A percentile compares a stretch with the other conserved stretches of the same genome.
Evolutionary conservation across 2,329 filamentous ascomycete genomes (phyloP).

Genomic region (Colletotrichum sidae): DNA sequence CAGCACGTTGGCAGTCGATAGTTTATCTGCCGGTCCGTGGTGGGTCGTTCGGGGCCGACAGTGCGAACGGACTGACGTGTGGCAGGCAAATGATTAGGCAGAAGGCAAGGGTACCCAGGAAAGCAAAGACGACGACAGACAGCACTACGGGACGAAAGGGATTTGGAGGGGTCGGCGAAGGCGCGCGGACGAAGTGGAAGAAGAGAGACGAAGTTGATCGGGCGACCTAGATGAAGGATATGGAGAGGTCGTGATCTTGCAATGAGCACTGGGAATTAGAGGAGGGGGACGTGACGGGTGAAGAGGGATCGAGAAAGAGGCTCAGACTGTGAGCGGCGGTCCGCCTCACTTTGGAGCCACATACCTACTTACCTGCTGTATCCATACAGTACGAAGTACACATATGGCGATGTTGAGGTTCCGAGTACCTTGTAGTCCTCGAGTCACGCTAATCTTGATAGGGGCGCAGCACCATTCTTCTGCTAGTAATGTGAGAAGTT

Average conservation of each 20-base stretch:
- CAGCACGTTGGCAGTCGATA: background rate
- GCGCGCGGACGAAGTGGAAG: conserved; percentile 23
- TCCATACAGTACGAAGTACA: no score
- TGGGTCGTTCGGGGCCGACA: conserved; percentile 32
- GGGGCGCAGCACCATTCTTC: no score
- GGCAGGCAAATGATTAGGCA: background rate
- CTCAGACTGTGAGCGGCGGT: background rate
- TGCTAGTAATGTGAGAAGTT: no score
- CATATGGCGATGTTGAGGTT: no score
- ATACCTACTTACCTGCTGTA: no score
- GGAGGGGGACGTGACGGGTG: background rate
- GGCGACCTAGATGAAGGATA: conserved; percentile 21
- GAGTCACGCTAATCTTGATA: no score
- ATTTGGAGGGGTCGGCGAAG: background rate
- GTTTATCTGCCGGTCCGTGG: conserved; percentile 27
- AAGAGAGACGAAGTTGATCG: conserved; percentile 12
- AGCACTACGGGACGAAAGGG: background rate
- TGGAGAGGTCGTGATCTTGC: conserved; percentile 20
- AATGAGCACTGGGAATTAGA: background rate
- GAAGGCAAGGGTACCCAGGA: background rate
- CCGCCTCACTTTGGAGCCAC: background rate
- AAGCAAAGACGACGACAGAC: conserved; percentile 20
- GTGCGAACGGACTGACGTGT: conserved; percentile 2
- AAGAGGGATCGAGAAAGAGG: conserved; percentile 5
- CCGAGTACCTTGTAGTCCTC: no score